Conservation (phyloP, 495 filamentous ascomycete genomes). For the Neurospora africana region DNA sequence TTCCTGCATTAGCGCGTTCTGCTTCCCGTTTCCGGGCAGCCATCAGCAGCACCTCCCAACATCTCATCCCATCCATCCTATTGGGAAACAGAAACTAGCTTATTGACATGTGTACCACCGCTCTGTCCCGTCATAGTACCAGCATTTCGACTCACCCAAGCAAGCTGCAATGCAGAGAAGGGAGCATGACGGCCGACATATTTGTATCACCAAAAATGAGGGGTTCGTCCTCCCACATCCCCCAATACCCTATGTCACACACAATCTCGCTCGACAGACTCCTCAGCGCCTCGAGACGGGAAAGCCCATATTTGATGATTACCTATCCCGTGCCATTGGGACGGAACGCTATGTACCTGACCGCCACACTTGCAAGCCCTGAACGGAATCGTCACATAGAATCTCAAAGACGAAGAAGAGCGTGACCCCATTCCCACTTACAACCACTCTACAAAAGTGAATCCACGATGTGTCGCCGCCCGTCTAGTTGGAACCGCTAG, state of each 20-base stretch:
- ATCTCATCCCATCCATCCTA: neutral
- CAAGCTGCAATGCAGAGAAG: neutral
- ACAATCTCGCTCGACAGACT: neutral
- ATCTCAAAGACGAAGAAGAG: neutral
- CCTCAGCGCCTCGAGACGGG: neutral
- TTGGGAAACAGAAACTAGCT: neutral
- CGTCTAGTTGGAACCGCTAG: neutral
- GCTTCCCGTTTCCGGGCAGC: neutral
- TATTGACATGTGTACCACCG: neutral
- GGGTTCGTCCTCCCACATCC: neutral
- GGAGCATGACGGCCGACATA: neutral
- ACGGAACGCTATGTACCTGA: neutral
- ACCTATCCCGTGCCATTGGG: neutral
- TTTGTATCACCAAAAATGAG: neutral
- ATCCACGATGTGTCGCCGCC: neutral
- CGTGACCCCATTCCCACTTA: neutral
- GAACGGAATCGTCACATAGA: neutral
- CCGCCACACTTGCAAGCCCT: neutral
- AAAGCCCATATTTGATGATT: neutral
- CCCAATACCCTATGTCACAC: neutral
- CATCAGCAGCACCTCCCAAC: neutral
- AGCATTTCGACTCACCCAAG: neutral
- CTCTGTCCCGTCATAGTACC: neutral
- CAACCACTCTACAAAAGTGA: neutral
- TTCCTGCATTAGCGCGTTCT: neutral